Percentiles rank a stretch among this genome's conserved stretches.
Conservation (phyloP, 441 rosid species). For the Melianthus villosus region DNA sequence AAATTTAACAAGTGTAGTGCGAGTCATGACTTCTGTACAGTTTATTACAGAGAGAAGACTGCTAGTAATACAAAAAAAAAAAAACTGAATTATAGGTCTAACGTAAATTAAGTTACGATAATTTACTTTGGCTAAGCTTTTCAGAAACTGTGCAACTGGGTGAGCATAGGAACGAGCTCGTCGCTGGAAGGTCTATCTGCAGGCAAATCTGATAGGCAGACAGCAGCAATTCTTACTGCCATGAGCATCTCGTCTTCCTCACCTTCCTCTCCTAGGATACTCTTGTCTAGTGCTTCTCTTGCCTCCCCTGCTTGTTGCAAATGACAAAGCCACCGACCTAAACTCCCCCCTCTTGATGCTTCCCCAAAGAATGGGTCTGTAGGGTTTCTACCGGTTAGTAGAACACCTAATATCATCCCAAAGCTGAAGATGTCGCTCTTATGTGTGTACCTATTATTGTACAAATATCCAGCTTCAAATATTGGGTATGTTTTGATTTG, state of each 20-base stretch:
- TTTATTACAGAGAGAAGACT: too few relatives aligned
- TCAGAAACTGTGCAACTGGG: slow-evolving; percentile 87
- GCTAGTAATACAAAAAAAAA: too few relatives aligned
- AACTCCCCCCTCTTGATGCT: slow-evolving; percentile 41
- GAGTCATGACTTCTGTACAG: too few relatives aligned
- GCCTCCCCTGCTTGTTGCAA: slow-evolving; percentile 82
- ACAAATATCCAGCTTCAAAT: slow-evolving; percentile 5
- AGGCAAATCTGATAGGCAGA: slow-evolving; percentile 74
- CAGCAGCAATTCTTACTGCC: slow-evolving; percentile 72
- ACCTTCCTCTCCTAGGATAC: slow-evolving; percentile 68
- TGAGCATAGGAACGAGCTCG: slow-evolving; percentile 82
- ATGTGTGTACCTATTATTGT: slow-evolving; percentile 45
- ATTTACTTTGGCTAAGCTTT: too few relatives aligned
- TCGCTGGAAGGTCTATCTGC: slow-evolving; percentile 88
- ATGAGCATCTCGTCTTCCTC: slow-evolving; percentile 95
- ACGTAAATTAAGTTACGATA: too few relatives aligned
- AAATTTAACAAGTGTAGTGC: too few relatives aligned
- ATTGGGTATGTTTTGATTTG: too few relatives aligned
- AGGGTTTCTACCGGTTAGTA: slow-evolving; percentile 74
- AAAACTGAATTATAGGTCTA: too few relatives aligned
- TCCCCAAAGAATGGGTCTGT: slow-evolving; percentile 46
- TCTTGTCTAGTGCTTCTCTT: slow-evolving; percentile 65
- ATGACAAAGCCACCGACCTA: slow-evolving; percentile 72
- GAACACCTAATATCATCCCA: slow-evolving; percentile 76
- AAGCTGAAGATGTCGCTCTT: slow-evolving; percentile 90